Base-by-base conservation (phyloP, 306 rosid genomes). In the Ochetophila trinervis region DNA sequence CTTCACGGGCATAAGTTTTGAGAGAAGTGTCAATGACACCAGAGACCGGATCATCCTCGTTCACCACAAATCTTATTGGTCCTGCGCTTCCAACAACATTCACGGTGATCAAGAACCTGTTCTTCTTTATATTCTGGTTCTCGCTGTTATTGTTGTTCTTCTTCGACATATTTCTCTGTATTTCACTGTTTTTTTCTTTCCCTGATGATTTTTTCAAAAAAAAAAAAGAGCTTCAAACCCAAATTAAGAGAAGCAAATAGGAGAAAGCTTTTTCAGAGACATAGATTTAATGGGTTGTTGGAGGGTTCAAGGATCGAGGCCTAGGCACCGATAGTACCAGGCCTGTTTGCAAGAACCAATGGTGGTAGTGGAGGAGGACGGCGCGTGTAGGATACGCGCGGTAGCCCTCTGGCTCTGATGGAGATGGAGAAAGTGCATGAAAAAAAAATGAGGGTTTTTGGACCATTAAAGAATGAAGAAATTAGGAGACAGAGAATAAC, bases 21-120 rank as follows among this genome's bases (percentile, higher is more conserved):
- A 82, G 78, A 32, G 78, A 69, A 11, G 73, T 67, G 21, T 75
- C 67, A 20, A 75, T 68, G 24, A 74, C 81, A 2, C 5, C 19
- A 19, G 65, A 53, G 22, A 82, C 81, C 0, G 32, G n/a, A 30
- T 78, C 78, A 2, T 60, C 70, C 17, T 78, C 81, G 2, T 72
- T 64, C 67, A 68, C 81, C 48, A 82, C 72, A 40, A 78, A 75
- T 35, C 80, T 68, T 37, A 82, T 10, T 15, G 86, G 79, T 5
- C 84, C 75, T 14, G 71, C 11, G 3, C 79, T 73, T 60, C 82
- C 82, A 12, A 76, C 17, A 6, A 73, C 76, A 36, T 58, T 73
- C 22, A 71, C 68, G 11, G 77, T 70, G 24, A 70, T 71, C 68
- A 70, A 58, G 23, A 81, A 50, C 63, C 79, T 69, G 45, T 36